Evolutionary conservation across 2,329 filamentous ascomycete species (phyloP).

Genomic region (Hypoxylon sp.): DNA sequence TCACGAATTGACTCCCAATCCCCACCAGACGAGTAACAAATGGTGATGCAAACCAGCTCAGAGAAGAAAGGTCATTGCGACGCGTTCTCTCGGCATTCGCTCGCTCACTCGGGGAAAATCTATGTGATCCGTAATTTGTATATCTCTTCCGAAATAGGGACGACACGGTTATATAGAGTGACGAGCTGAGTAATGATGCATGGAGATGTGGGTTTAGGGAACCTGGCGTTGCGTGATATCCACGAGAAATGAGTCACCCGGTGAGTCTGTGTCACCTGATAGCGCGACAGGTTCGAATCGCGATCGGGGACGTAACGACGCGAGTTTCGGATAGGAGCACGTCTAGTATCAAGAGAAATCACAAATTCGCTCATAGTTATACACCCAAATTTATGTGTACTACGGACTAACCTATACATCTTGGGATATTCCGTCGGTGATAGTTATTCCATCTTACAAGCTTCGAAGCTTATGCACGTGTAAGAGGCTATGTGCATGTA

Average conservation of each 20-base stretch:
- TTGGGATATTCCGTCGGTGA: not conserved
- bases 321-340: slow-evolving; percentile 12
- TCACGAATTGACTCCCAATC: slow-evolving; percentile 31
- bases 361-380: not conserved
- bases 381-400: not conserved
- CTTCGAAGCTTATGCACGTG: not conserved
- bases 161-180: not conserved
- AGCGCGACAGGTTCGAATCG: slow-evolving; percentile 41
- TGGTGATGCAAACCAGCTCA: slow-evolving; percentile 16
- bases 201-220: not conserved
- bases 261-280: slow-evolving; percentile 48
- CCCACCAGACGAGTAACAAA: slow-evolving; percentile 16
- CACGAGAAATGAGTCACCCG: slow-evolving; percentile 23
- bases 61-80: slow-evolving; percentile 4
- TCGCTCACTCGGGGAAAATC: not conserved
- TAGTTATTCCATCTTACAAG: not conserved
- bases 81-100: slow-evolving; percentile 23
- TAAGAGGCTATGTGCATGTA: not conserved
- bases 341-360: not conserved
- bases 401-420: not conserved
- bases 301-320: slow-evolving; percentile 21
- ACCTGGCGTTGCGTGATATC: slow-evolving; percentile 14
- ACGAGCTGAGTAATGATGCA: not conserved
- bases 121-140: not conserved
- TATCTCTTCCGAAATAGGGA: slow-evolving; percentile 12